Evolutionary conservation across 2,329 filamentous ascomycete species (phyloP).

Genomic region (Apiospora aurea): DNA sequence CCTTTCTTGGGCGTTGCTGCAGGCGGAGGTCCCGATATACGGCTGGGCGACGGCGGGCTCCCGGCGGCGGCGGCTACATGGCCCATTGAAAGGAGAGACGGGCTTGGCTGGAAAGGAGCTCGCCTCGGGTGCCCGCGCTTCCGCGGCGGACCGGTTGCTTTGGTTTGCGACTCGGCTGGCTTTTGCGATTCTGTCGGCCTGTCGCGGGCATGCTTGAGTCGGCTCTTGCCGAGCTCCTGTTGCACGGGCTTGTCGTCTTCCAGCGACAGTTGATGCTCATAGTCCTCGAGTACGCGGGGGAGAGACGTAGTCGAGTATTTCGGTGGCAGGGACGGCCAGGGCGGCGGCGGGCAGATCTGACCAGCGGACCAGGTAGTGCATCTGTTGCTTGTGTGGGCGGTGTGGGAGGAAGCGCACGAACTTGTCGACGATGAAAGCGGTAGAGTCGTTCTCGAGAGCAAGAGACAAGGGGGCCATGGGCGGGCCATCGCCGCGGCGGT

Average conservation of each 20-base stretch:
- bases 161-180: slow-evolving; percentile 18
- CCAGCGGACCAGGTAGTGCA: slow-evolving; percentile 64
- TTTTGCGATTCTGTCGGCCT: slow-evolving; percentile 22
- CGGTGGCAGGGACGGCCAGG: slow-evolving; percentile 53
- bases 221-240: slow-evolving; percentile 31
- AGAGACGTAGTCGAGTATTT: slow-evolving; percentile 65
- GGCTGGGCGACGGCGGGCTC: not conserved
- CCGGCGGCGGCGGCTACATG: not conserved
- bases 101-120: slow-evolving; percentile 24
- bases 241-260: slow-evolving; percentile 50
- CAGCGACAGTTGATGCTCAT: slow-evolving; percentile 56
- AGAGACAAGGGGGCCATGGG: slow-evolving; percentile 55
- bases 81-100: not conserved
- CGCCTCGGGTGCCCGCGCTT: slow-evolving; percentile 34
- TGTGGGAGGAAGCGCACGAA: slow-evolving; percentile 49
- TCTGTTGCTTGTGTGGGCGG: slow-evolving; percentile 45
- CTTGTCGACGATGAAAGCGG: slow-evolving; percentile 64
- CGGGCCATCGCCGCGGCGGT: slow-evolving; percentile 56
- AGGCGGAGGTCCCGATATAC: not conserved
- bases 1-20: slow-evolving; percentile 1
- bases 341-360: slow-evolving; percentile 58
- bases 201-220: slow-evolving; percentile 32
- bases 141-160: slow-evolving; percentile 24
- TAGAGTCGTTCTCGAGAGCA: slow-evolving; percentile 56
- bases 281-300: slow-evolving; percentile 61